Evolutionary conservation across 2,329 filamentous ascomycete species (phyloP), one percentile per base, ranked within the genome.

Genomic region (Kalaharituber pfeilii): DNA sequence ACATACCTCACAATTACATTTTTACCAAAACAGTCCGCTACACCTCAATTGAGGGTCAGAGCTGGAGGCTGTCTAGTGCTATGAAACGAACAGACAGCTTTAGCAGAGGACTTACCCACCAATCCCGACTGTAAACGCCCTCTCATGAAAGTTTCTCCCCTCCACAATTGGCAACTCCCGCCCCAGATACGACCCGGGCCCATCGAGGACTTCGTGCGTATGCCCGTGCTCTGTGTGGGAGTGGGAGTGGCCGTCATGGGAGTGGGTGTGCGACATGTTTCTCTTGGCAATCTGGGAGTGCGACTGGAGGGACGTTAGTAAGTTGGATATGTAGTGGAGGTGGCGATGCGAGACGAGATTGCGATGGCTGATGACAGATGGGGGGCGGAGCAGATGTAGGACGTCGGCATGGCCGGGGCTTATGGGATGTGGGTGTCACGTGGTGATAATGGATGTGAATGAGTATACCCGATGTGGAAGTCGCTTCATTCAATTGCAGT

Each of bases 61-160:
- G 33, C 33, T 39, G 6, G 6, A 47, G 42, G 5, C 15, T 20
- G 25, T 26, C 7, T 7, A 39, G n/a, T 36, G 30, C n/a, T n/a
- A n/a, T n/a, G 30, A 36, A 36, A 9, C 30, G 9, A 9, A 8
- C n/a, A 15, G 5, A 36, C 20, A 51, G 11, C 5, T 25, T 24
- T 29, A 7, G 33, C 15, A 29, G 18, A 33, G 49, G 15, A 54
- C 57, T 63, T 75, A 94, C 87, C 91, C 91, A 71, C 91, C 91
- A 70, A 96, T 96, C n/a, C 91, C 91, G 65, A 98, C 77, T 3
- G 91, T 96, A 66, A 95, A 98, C 13, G 88, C 88, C 55, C 91
- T 77, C 60, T 94, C 85, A 26, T 76, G 76, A 85, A 88, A 98
- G 66, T 88, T 76, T 53, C 89, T 77, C 9, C 87, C 87, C 62